Evolutionary conservation across 257 asterid species (phyloP), one percentile per base, ranked within the genome.

Genomic region (Petunia axillaris): DNA sequence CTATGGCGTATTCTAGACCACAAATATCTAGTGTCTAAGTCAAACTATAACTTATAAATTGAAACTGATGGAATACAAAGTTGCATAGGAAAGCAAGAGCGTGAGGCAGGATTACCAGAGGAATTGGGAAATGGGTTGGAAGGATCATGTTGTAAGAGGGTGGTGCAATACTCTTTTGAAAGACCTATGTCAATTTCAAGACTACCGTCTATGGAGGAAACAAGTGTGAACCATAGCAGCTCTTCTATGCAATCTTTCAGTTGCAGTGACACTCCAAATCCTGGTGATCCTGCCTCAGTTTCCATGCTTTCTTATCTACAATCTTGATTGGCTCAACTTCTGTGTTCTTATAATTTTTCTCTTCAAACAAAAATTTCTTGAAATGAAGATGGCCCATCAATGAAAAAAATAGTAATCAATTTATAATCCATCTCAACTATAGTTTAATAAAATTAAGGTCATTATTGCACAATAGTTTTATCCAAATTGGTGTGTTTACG

Each of bases 171-270:
- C 9, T 90, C 87, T 70, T 40, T 55, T 4, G 96, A 87, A 81
- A 95, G 92, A 71, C 89, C 95, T 14, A 89, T 81, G 57, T 82
- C 82, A 60, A 87, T 39, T 84, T 89, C 88, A 55, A 79, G 65
- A 64, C 37, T 79, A 37, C 89, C 89, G 59, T 82, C 76, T 6
- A 74, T 73, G 64, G 95, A 88, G 57, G 84, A 88, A 48, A 77
- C 11, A 57, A 95, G 91, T 2, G 89, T 89, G 82, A 91, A 90
- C 43, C 83, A 85, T 82, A 95, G 62, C 39, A 93, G 55, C 67
- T 87, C 93, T 81, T 91, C 91, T 2, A 92, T 59, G 87, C 93
- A 90, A 44, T 92, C 96, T 25, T 85, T 77, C 81, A 89, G 80
- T 57, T 85, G 36, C 78, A 73, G 62, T 50, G 46, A 73, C 62